A percentile compares a stretch with the other conserved stretches of the same genome.
Conservation (phyloP, 495 filamentous ascomycete species). For the Aspergillus funiculosus region DNA sequence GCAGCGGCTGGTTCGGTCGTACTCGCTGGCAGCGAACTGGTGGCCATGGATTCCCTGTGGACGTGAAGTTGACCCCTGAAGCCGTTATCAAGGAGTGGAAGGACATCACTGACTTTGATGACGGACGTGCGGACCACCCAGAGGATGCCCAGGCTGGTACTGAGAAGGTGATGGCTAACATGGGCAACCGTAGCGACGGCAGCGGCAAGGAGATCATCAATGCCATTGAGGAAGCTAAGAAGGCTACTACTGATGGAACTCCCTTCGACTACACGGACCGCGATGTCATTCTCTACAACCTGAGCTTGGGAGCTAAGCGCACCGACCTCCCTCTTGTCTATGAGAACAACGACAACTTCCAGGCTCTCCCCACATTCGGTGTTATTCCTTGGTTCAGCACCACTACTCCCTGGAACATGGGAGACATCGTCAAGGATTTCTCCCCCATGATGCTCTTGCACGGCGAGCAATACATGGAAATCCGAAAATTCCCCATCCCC, state of each 20-base stretch:
- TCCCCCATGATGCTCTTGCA: conserved; percentile 98
- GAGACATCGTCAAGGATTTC: conserved; percentile 89
- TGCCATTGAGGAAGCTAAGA: conserved; percentile 74
- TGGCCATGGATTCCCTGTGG: conserved; percentile 87
- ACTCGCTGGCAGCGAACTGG: conserved; percentile 94
- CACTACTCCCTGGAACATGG: conserved; percentile 68
- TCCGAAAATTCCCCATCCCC: conserved; percentile 90
- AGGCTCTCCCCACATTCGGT: conserved; percentile 88
- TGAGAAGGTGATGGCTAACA: conserved; percentile 87
- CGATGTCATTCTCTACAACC: conserved; percentile 92
- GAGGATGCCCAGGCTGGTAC: conserved; percentile 69
- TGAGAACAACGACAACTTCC: conserved; percentile 86
- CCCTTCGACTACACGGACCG: conserved; percentile 76
- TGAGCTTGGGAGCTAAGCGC: conserved; percentile 90
- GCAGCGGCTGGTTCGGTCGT: conserved; percentile 85
- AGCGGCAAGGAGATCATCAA: conserved; percentile 49
- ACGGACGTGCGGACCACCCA: conserved; percentile 85
- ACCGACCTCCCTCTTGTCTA: conserved; percentile 82
- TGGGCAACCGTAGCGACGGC: conserved; percentile 64
- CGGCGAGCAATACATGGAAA: conserved; percentile 97
- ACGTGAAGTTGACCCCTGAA: conserved; percentile 82
- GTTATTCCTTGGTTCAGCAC: conserved; percentile 91
- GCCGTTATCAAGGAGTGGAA: conserved; percentile 72
- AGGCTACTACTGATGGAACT: conserved; percentile 63
- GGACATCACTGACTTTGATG: conserved; percentile 79